A percentile compares a stretch with the other conserved stretches of the same genome.
Evolutionary conservation across 345 rosid species (phyloP).

Genomic region (Excoecaria agallocha): DNA sequence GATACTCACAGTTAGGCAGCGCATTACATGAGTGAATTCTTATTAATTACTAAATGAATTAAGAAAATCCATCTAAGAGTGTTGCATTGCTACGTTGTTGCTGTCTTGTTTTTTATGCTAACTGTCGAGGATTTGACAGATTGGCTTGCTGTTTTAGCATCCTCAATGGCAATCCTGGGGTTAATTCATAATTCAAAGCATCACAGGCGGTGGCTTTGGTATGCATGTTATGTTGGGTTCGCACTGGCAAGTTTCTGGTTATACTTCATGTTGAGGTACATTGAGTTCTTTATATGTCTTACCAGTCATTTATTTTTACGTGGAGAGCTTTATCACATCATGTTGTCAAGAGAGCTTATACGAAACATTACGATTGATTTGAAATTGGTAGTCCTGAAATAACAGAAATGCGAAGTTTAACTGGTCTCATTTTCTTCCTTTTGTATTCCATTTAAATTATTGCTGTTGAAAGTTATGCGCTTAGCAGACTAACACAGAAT

Average conservation of each 20-base stretch:
- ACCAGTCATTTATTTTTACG: conserved; percentile 75
- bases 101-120: conserved; percentile 2
- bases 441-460: neutral
- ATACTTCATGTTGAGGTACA: no score
- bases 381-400: neutral
- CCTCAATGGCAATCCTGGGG: conserved; percentile 60
- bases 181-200: conserved; percentile 48
- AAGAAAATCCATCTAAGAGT: no score
- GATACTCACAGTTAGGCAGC: no score
- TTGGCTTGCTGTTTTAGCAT: conserved; percentile 67
- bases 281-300: no score
- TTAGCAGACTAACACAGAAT: neutral
- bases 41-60: no score
- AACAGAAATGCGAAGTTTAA: neutral
- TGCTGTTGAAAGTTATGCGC: neutral
- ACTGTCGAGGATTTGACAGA: conserved; percentile 38
- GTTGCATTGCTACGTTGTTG: neutral
- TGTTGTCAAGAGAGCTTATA: neutral
- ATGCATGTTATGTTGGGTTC: conserved; percentile 50
- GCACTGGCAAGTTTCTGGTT: conserved; percentile 74
- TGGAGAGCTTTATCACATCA: conserved; percentile 17
- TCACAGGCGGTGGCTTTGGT: conserved; percentile 66
- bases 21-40: no score
- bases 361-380: neutral
- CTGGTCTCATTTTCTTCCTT: neutral